Evolutionary conservation across 257 asterid genomes (phyloP).

Genomic region (Gardenia jasminoides): DNA sequence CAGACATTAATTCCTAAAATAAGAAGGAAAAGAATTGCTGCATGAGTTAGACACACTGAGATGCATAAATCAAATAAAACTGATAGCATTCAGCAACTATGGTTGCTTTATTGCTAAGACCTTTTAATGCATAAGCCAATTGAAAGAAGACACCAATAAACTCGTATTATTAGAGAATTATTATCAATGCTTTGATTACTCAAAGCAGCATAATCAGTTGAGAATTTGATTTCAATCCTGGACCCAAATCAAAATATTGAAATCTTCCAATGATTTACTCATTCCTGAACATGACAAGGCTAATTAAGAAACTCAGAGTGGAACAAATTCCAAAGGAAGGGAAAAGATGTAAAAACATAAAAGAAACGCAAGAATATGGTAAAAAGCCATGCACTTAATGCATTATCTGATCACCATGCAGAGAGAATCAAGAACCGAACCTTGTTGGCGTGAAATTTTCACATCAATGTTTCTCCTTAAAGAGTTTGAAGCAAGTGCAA

Average conservation of each 20-base stretch:
- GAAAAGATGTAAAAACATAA: background rate
- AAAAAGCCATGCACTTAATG: background rate
- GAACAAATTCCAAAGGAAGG: background rate
- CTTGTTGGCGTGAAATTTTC: constrained; percentile 62
- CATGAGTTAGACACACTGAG: background rate
- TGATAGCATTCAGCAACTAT: background rate
- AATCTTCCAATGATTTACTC: background rate
- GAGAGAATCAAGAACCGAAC: constrained; percentile 31
- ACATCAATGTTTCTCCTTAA: constrained; percentile 49
- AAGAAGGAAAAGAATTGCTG: background rate
- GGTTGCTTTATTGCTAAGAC: background rate
- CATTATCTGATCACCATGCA: constrained; percentile 5
- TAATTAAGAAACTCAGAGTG: background rate
- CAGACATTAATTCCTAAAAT: too few species aligned
- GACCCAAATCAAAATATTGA: background rate
- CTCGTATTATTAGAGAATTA: background rate
- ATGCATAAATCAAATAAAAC: background rate
- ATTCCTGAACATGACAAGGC: background rate
- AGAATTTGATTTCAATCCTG: background rate
- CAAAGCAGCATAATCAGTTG: background rate
- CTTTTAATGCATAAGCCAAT: too few species aligned
- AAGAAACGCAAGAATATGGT: background rate
- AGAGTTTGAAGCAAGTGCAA: constrained; percentile 87
- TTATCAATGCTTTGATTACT: too few species aligned
- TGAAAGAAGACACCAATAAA: too few species aligned